phyloP scores from a whole-genome alignment of 192 early-diverging fungal genomes.

The Coemansia sp. region DNA sequence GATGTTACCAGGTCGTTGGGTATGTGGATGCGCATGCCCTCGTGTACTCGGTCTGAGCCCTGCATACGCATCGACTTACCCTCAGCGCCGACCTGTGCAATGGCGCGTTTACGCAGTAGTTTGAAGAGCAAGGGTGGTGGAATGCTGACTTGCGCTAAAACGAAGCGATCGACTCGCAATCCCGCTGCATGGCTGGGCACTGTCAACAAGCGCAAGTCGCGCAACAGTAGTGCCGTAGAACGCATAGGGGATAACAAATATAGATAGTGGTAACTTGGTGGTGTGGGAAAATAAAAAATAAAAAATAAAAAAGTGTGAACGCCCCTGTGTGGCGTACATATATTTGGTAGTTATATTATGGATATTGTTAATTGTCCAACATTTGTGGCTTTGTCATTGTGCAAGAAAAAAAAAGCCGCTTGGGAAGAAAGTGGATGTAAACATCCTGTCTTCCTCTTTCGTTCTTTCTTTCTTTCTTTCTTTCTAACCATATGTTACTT shows the following conservation, averaged over 20 bases:
- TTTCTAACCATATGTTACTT: background rate
- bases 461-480: background rate
- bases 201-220: slow-evolving; percentile 9
- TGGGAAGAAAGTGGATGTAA: too few species aligned
- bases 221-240: background rate
- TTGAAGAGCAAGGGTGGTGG: slow-evolving; percentile 23
- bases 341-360: too few species aligned
- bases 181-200: slow-evolving; percentile 20
- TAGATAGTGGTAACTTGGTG: too few species aligned
- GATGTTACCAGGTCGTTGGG: slow-evolving; percentile 18
- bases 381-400: background rate
- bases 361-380: too few species aligned
- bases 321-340: too few species aligned
- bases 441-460: background rate
- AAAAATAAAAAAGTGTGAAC: too few species aligned
- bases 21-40: slow-evolving; percentile 31
- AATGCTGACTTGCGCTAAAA: slow-evolving; percentile 5
- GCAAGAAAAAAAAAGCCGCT: too few species aligned
- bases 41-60: slow-evolving; percentile 26
- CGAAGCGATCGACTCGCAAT: slow-evolving; percentile 24
- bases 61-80: slow-evolving; percentile 5
- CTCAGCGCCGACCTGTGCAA: background rate
- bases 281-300: too few species aligned
- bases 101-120: slow-evolving; percentile 31
- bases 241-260: background rate